phyloP scores from a whole-genome alignment of 768 basidiomycete genomes.

The Boletus sp. region DNA sequence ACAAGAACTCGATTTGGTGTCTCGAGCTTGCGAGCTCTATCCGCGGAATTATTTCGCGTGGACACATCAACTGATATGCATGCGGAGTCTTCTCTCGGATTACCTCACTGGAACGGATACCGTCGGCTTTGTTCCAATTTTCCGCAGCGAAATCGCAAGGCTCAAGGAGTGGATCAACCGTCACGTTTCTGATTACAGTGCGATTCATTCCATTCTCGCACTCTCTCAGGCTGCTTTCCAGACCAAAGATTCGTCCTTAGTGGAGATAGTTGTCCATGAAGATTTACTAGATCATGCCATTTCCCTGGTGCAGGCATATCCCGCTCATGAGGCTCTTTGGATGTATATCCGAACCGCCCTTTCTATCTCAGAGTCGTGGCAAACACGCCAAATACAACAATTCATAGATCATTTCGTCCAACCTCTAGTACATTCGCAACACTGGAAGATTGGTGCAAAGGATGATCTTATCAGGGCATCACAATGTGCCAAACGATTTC shows the following conservation, averaged over 20 bases:
- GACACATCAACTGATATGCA: conserved; percentile 55
- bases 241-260: conserved; percentile 3
- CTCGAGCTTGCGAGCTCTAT: conserved; percentile 55
- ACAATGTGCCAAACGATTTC: conserved; percentile 10
- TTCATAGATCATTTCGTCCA: conserved; percentile 18
- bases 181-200: conserved; percentile 68
- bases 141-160: conserved; percentile 37
- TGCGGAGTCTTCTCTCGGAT: conserved; percentile 31
- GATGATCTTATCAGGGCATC: not conserved
- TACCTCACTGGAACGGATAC: conserved; percentile 16
- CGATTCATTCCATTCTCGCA: conserved; percentile 51
- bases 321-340: conserved; percentile 63
- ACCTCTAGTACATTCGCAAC: conserved; percentile 10
- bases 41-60: conserved; percentile 76
- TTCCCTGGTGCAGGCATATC: conserved; percentile 48
- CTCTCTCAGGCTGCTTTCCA: conserved; percentile 26
- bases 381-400: not conserved
- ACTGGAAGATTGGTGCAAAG: too few species aligned
- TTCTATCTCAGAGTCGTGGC: not conserved
- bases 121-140: conserved; percentile 26
- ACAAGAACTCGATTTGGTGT: conserved; percentile 47
- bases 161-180: conserved; percentile 52
- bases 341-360: conserved; percentile 36
- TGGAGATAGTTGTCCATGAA: not conserved
- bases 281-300: conserved; percentile 39